Percentiles rank a stretch among this genome's conserved stretches.
Conservation (phyloP, 306 rosid genomes). For the Vachellia pachyceras region DNA sequence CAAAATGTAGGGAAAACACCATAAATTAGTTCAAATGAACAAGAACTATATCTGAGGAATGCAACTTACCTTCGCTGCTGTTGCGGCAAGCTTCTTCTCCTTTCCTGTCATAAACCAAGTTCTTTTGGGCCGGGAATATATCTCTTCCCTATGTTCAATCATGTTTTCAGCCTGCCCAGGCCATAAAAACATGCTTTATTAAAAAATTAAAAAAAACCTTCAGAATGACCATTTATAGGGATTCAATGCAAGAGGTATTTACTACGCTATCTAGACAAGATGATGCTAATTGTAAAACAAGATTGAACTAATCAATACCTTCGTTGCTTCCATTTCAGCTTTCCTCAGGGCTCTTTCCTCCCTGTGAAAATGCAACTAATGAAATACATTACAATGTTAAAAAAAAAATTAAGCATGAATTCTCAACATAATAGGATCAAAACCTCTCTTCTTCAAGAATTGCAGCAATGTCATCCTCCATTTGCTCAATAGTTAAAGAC, state of each 20-base stretch:
- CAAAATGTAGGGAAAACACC: neutral
- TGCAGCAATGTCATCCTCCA: constrained; percentile 85
- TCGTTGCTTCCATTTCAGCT: constrained; percentile 96
- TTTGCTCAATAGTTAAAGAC: constrained; percentile 78
- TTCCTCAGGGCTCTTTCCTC: constrained; percentile 88
- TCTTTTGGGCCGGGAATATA: constrained; percentile 90
- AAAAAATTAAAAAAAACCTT: neutral
- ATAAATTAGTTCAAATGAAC: neutral
- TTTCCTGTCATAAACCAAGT: constrained; percentile 88
- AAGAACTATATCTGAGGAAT: constrained; percentile 18
- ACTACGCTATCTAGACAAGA: neutral
- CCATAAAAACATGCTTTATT: constrained; percentile 31
- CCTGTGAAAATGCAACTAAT: constrained; percentile 52
- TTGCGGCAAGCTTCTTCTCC: constrained; percentile 74
- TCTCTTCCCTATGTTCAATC: constrained; percentile 87
- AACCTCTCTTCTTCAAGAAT: constrained; percentile 92
- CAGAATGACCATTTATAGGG: neutral
- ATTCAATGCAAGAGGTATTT: neutral
- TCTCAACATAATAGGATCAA: constrained; percentile 17
- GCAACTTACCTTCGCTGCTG: constrained; percentile 68
- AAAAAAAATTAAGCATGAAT: constrained; percentile 15
- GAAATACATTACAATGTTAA: constrained; percentile 19
- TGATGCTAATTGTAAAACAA: constrained; percentile 18
- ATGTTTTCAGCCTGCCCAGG: constrained; percentile 84
- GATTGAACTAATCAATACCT: constrained; percentile 53